Conservation (phyloP, 345 rosid species). For the Eucalyptus erythrocorys region DNA sequence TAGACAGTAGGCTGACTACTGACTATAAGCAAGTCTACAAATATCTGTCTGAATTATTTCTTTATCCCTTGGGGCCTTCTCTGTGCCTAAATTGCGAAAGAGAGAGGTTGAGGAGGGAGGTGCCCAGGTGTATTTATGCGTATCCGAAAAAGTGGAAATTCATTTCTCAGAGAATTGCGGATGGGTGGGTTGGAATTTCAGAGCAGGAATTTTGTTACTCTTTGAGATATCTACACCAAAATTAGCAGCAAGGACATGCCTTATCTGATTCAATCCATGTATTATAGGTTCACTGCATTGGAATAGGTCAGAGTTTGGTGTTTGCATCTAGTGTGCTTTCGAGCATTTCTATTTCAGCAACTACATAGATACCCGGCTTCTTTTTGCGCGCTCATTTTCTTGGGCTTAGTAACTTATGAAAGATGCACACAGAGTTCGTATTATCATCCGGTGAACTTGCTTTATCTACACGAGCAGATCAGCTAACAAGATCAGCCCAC, state of each 20-base stretch:
- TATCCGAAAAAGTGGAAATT: background rate
- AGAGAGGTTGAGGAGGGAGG: background rate
- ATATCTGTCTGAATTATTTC: no score
- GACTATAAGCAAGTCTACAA: slow-evolving; percentile 11
- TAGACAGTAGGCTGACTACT: slow-evolving; percentile 48
- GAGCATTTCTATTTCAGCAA: no score
- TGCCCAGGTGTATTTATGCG: background rate
- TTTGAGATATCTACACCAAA: background rate
- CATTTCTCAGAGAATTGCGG: background rate
- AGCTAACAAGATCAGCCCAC: background rate
- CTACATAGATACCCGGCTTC: rapidly evolving
- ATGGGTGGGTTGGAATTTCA: background rate
- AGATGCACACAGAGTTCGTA: background rate
- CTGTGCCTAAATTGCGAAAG: background rate
- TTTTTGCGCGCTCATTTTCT: background rate
- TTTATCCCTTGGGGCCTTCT: background rate
- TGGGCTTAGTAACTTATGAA: background rate
- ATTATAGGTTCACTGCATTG: background rate
- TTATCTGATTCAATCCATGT: background rate
- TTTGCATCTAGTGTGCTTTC: no score
- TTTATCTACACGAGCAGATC: background rate
- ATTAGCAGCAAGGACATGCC: background rate
- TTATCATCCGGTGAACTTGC: background rate
- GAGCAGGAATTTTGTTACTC: background rate
- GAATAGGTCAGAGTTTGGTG: no score